Conservation (phyloP, 306 rosid species). For the cucumber (Cucumis sativus) region Cucumber_9930_V3 NC_026660.2:7641501-7642000, state of each 20-base stretch:
- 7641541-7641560: not conserved
- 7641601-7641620: constrained; percentile 66
- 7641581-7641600: not conserved
- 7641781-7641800: not conserved
- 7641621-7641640: constrained; percentile 87
- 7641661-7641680: constrained; percentile 81
- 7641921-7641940: constrained; percentile 36
- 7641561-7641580: not conserved
- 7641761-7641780: not conserved
- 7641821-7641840: constrained; percentile 29
- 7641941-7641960: not conserved
- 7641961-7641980: not conserved
- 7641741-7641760: constrained; percentile 67
- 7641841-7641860: constrained; percentile 83
- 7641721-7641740: constrained; percentile 82
- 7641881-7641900: constrained; percentile 90
- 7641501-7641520: constrained; percentile 80
- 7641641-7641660: constrained; percentile 67
- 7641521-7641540: constrained; percentile 86
- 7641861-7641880: constrained; percentile 92
- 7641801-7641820: no score
- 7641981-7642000: not conserved
- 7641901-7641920: constrained; percentile 73
- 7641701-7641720: constrained; percentile 92
- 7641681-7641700: constrained; percentile 93